Base-by-base conservation (phyloP, 192 early-diverging fungal genomes). In the Coemansia sp. region DNA sequence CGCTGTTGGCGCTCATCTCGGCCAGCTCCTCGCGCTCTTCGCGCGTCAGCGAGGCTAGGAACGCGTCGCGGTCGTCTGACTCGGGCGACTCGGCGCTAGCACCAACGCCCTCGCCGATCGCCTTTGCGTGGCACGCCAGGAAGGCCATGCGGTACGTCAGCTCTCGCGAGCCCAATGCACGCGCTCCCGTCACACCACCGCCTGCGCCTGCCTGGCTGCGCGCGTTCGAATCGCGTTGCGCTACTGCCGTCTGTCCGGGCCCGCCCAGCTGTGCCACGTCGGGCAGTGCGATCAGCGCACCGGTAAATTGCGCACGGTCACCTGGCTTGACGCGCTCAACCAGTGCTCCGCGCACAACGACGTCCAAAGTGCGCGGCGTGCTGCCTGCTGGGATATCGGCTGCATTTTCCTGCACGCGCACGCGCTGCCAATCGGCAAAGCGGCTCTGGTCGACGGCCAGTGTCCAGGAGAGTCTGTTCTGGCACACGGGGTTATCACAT, bases 381-480 rank as follows among this genome's bases (percentile, higher is more conserved):
- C 87, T 87, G 30, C 96, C 96, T 6, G 94, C 86, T 20, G 96
- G 96, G 28, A 99, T 96, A 67, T 99, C 94, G 30, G 87, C 82
- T 11, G 94, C 77, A 59, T 94, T 92, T 74, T 99, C 96, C 67
- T 99, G 96, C 37, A 99, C 78, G 7, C 96, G 84, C 35, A 97
- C 83, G 53, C 93, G 85, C 80, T 99, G 96, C 96, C 96, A 99
- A 77, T 99, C 96, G 26, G 83, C 83, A 69, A 97, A 99, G 57
- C 82, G 84, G 66, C 86, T 89, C 55, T 85, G 82, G 60, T 90
- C 91, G 17, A 91, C 81, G 40, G 85, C 71, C 18, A 97, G 68
- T 38, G 81, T 81, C 85, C 94, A 99, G 27, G 80, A 60, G 9
- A 68, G 76, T 34, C 88, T 77, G 71, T 95, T 95, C 36, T 83